Percentiles rank a stretch among this genome's conserved stretches.
These are phyloP conservation scores for Margaritispora aquatica DNA, from an alignment of 495 filamentous ascomycete genomes.

Conservation along the genomic window DNA sequence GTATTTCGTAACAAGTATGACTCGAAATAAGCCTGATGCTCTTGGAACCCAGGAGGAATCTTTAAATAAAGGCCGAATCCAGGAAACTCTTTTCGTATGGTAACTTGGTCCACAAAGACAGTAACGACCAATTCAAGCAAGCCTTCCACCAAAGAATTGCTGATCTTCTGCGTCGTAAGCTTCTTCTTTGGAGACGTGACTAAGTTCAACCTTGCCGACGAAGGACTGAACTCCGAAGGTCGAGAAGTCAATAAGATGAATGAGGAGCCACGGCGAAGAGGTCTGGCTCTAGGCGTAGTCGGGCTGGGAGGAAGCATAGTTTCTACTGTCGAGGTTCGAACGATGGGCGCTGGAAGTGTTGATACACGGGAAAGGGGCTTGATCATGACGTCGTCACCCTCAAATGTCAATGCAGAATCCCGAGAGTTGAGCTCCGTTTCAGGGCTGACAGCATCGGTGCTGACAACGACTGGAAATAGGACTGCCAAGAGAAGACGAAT, in stretches of 20 bases:
- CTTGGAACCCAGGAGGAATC: conserved; percentile 83
- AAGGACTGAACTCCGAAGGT: conserved; percentile 43
- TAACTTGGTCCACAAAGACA: conserved; percentile 77
- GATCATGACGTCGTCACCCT: conserved; percentile 77
- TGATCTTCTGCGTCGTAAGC: conserved; percentile 42
- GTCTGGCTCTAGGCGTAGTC: conserved; percentile 41
- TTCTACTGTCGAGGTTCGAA: conserved; percentile 63
- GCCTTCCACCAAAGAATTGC: conserved; percentile 65
- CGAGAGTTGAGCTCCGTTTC: conserved; percentile 77
- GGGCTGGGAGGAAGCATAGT: conserved; percentile 36
- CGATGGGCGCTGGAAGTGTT: conserved; percentile 45
- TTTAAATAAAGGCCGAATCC: conserved; percentile 87
- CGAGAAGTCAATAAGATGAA: conserved; percentile 83
- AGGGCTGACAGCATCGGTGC: conserved; percentile 71
- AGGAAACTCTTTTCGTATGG: conserved; percentile 80
- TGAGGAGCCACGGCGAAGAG: conserved; percentile 70
- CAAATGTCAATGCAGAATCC: conserved; percentile 73
- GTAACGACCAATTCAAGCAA: conserved; percentile 67
- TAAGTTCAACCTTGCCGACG: conserved; percentile 56
- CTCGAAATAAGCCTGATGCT: conserved; percentile 91
- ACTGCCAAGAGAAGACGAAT: conserved; percentile 68
- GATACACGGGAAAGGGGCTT: conserved; percentile 59
- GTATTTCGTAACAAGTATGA: conserved; percentile 78
- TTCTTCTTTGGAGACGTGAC: conserved; percentile 51
- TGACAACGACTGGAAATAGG: conserved; percentile 80